Evolutionary conservation across 495 filamentous ascomycete genomes (phyloP).

Genomic region (Hyaloscypha finlandica): DNA sequence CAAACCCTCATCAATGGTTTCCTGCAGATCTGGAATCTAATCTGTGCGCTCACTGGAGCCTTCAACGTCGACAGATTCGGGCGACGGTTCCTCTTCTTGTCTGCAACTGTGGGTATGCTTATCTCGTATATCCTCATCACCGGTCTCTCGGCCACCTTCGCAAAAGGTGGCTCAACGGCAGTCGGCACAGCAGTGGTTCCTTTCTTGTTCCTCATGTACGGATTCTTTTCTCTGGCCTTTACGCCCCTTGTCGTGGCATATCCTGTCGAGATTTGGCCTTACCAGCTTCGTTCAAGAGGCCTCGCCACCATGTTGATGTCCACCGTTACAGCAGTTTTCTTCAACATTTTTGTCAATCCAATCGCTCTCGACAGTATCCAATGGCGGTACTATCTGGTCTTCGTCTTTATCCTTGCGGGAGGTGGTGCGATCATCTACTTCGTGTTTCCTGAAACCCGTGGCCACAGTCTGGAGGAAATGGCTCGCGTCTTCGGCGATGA

Average conservation of each 20-base stretch:
- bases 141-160: neutral
- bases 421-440: constrained; percentile 61
- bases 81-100: neutral
- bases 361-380: constrained; percentile 57
- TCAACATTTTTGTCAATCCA: constrained; percentile 61
- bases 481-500: constrained; percentile 52
- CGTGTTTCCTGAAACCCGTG: constrained; percentile 63
- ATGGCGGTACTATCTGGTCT: constrained; percentile 65
- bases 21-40: constrained; percentile 25
- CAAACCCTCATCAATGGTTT: constrained; percentile 23
- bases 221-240: constrained; percentile 65
- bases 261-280: constrained; percentile 64
- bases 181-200: constrained; percentile 39
- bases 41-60: constrained; percentile 3
- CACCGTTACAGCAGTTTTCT: constrained; percentile 42
- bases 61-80: neutral
- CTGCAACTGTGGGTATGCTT: neutral
- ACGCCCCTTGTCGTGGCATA: constrained; percentile 62
- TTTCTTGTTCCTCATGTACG: constrained; percentile 64
- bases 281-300: constrained; percentile 58
- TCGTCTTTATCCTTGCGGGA: constrained; percentile 60
- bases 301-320: constrained; percentile 64
- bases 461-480: constrained; percentile 61
- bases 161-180: neutral
- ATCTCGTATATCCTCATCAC: neutral